Evolutionary conservation across 805 yeast species (phyloP).

Genomic region (Candida verbasci): DNA sequence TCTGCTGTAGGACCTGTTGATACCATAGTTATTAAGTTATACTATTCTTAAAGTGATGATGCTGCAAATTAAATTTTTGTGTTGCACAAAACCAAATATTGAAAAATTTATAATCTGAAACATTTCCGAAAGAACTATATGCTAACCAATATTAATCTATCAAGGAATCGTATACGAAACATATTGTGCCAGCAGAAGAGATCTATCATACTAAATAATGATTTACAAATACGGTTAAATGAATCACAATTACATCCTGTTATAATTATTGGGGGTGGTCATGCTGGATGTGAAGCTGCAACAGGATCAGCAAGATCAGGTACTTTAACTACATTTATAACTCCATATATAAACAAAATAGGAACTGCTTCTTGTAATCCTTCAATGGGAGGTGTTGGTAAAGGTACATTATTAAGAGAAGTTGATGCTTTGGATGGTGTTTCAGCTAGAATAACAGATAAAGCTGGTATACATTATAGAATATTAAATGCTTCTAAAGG

Average conservation of each 20-base stretch:
- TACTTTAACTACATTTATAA: conserved; percentile 61
- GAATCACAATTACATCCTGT: conserved; percentile 50
- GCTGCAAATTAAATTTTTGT: neutral
- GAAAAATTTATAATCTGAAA: conserved; percentile 1
- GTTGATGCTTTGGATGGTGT: conserved; percentile 97
- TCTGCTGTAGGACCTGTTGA: conserved; percentile 40
- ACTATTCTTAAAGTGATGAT: too few species aligned
- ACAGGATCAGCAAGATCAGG: conserved; percentile 89
- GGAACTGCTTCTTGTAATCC: conserved; percentile 98
- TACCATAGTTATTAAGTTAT: too few species aligned
- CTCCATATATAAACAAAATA: conserved; percentile 69
- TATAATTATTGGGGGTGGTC: conserved; percentile 94
- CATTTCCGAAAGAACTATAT: neutral
- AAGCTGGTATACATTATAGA: conserved; percentile 89
- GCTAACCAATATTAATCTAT: neutral
- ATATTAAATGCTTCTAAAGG: conserved; percentile 84
- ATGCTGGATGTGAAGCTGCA: conserved; percentile 98
- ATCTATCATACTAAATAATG: conserved; percentile 30
- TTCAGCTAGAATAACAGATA: conserved; percentile 79
- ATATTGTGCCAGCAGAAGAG: conserved; percentile 5
- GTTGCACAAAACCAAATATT: conserved; percentile 2
- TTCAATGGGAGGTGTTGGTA: conserved; percentile 97
- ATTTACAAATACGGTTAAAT: conserved; percentile 25
- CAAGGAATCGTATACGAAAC: neutral
- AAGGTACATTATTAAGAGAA: conserved; percentile 87